phyloP scores from a whole-genome alignment of 169 alveolate species.

The Perkinsus marinus region DNA sequence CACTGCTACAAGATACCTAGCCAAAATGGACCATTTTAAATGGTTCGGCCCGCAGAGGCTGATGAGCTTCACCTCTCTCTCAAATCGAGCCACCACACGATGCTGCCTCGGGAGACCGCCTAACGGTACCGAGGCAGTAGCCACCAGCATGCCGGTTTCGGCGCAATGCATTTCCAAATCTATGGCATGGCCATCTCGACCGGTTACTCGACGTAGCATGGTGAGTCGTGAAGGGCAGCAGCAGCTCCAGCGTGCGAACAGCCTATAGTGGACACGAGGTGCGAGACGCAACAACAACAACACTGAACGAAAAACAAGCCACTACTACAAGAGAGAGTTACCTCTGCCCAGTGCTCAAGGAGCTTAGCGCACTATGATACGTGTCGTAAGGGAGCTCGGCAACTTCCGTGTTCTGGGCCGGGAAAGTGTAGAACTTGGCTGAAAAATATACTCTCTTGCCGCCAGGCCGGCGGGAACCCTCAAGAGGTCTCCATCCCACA shows the following conservation, averaged over 20 bases:
- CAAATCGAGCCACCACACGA: background rate
- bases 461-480: background rate
- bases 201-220: background rate
- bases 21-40: too few species aligned
- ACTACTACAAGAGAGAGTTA: background rate
- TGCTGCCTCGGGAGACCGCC: background rate
- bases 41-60: background rate
- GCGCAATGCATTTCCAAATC: background rate
- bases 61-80: background rate
- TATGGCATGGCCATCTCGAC: background rate
- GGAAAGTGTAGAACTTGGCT: background rate
- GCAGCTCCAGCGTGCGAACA: background rate
- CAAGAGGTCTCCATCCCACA: background rate
- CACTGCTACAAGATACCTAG: background rate
- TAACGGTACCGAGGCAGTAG: background rate
- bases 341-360: background rate
- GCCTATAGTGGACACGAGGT: background rate
- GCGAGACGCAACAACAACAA: background rate
- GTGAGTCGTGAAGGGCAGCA: background rate
- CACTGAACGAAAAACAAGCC: too few species aligned
- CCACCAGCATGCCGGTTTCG: background rate
- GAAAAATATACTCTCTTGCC: background rate
- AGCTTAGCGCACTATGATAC: background rate
- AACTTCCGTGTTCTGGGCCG: background rate
- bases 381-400: background rate